These are phyloP conservation scores for Phylloporus arenicola DNA, from an alignment of 768 basidiomycete genomes.

Conservation along the genomic window DNA sequence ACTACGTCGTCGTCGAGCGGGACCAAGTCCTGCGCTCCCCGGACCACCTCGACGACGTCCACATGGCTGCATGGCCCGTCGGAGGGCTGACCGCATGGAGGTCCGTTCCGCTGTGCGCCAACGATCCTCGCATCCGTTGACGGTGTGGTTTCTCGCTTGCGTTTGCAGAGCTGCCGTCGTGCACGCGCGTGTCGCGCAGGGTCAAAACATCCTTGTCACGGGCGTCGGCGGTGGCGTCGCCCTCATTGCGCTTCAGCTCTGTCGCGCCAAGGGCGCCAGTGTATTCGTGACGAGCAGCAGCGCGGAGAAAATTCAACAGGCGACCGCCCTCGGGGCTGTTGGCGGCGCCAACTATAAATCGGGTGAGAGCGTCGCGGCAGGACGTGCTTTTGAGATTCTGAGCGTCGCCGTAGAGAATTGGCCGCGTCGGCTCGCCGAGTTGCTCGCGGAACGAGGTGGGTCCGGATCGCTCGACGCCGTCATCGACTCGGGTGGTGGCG, in stretches of 20 bases:
- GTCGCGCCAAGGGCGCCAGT: constrained; percentile 65
- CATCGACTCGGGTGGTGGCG: constrained; percentile 66
- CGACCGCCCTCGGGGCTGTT: constrained; percentile 61
- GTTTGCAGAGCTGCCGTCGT: constrained; percentile 55
- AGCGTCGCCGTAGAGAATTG: constrained; percentile 40
- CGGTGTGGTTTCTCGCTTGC: too few relatives aligned
- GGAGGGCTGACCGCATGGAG: constrained; percentile 82
- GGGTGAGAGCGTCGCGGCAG: constrained; percentile 29
- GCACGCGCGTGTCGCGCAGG: constrained; percentile 55
- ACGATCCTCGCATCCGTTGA: not conserved
- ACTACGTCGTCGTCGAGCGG: constrained; percentile 70
- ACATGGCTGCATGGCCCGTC: constrained; percentile 73
- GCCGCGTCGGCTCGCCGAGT: constrained; percentile 41
- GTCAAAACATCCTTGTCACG: constrained; percentile 73
- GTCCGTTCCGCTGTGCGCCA: constrained; percentile 31
- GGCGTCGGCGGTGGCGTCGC: constrained; percentile 86
- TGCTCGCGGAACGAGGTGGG: constrained; percentile 34
- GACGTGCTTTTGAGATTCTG: not conserved
- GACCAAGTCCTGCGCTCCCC: constrained; percentile 64
- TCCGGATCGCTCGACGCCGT: constrained; percentile 47
- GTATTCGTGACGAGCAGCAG: constrained; percentile 81
- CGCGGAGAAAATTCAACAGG: constrained; percentile 62
- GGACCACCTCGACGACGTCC: constrained; percentile 58
- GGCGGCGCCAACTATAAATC: constrained; percentile 75
- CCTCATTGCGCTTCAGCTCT: constrained; percentile 67